Base-by-base conservation (phyloP, 169 alveolate species). In the Cryptosporidium xiaoi region DNA sequence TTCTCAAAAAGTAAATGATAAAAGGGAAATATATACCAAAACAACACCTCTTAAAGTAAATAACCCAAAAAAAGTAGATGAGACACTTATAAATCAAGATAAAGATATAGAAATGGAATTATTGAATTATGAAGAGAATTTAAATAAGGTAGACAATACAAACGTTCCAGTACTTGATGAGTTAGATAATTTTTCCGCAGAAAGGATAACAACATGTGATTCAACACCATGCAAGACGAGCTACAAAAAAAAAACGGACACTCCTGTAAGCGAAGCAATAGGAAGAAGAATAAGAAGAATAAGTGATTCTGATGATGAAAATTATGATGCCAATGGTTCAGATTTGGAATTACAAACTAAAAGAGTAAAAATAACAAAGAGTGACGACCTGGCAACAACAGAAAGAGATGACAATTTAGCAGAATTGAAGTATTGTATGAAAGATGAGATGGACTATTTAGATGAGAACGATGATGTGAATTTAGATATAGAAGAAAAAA, bases 231-330 rank as follows among this genome's bases (percentile, higher is more conserved):
- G 82, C 5, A 82, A 66, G 46, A 18, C 18, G 2, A 53, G 8
- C 16, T 0, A 18, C 51, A 36, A 34, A 33, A 46, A 33, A 40
- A 31, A 51, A 44, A 12, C 18, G 10, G 66, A 83, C 0, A 29
- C 53, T 20, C 24, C 33, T 20, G 56, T 31, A 16, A n/a, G 6
- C 13, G 90, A 62, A 60, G 40, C 68, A 53, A 65, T 51, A 16
- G 91, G 91, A 53, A 83, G 85, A 65, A 83, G 91, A 40, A 66
- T 69, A n/a, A 68, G 91, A 16, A 83, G 66, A 13, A 66, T 83
- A n/a, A 60, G 87, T 7, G 83, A 67, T 51, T 34, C 53, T 1
- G 91, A 83, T 46, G 91, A 83, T 20, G 82, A 67, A 27, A 18
- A 62, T 5, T 24, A 24, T 8, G 48, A 40, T 0, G 1, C 4